Conservation (phyloP, 441 rosid genomes). For the Aquilaria agallochum region DNA sequence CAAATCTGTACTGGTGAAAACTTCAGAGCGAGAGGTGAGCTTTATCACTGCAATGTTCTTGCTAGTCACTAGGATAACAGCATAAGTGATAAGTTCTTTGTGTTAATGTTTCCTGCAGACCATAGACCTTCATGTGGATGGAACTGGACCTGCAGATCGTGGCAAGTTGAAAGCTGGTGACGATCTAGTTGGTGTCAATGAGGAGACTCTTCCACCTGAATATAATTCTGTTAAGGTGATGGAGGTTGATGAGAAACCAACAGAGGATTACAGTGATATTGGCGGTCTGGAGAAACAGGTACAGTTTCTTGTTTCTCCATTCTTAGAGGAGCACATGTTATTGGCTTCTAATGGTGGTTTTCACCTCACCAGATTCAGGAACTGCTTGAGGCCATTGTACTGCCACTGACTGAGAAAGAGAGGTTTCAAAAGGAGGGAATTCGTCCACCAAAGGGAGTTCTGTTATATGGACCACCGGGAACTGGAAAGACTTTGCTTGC, state of each 20-base stretch:
- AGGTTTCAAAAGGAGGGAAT: conserved; percentile 86
- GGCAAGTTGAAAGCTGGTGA: too few relatives aligned
- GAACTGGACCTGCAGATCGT: too few relatives aligned
- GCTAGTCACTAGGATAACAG: too few relatives aligned
- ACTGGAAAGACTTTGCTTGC: conserved; percentile 98
- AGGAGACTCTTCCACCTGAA: too few relatives aligned
- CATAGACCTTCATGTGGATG: too few relatives aligned
- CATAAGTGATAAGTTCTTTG: too few relatives aligned
- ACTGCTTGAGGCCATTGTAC: conserved; percentile 96
- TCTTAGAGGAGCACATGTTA: background rate
- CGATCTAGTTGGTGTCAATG: too few relatives aligned
- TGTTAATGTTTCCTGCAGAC: too few relatives aligned
- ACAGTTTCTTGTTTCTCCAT: background rate
- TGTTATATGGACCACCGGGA: conserved; percentile 97
- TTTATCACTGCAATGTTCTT: too few relatives aligned
- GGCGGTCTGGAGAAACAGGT: conserved; percentile 85
- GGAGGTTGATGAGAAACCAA: conserved; percentile 99
- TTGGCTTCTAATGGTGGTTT: background rate
- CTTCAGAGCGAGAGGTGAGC: too few relatives aligned
- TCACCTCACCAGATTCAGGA: conserved; percentile 73
- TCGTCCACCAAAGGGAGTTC: conserved; percentile 98
- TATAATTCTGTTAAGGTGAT: conserved; percentile 64
- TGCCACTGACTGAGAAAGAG: conserved; percentile 96
- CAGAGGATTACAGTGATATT: conserved; percentile 94
- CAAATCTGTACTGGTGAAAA: too few relatives aligned